Conservation (phyloP, 805 yeast species). For the Zygoascus tannicola region DNA sequence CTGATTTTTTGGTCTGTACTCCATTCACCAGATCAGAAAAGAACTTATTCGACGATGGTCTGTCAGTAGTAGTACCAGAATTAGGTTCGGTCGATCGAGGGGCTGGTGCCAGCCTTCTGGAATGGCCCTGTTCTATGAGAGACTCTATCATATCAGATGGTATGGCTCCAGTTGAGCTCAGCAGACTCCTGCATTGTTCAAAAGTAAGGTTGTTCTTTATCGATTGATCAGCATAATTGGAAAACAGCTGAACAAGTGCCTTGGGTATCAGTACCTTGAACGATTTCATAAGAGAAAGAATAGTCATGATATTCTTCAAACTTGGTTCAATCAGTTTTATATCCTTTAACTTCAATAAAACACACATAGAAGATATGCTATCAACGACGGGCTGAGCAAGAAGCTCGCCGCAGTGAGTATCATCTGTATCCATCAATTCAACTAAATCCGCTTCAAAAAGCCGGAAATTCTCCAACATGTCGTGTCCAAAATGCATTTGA, state of each 20-base stretch:
- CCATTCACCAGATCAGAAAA: too few species aligned
- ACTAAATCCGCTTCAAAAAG: conserved; percentile 31
- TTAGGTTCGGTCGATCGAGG: not conserved
- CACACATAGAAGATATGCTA: conserved; percentile 60
- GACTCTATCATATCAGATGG: not conserved
- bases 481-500: conserved; percentile 66
- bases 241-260: conserved; percentile 45
- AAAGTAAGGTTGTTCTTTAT: conserved; percentile 62
- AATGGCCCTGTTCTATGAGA: not conserved
- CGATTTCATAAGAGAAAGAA: conserved; percentile 23
- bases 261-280: conserved; percentile 41
- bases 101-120: not conserved
- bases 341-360: conserved; percentile 80
- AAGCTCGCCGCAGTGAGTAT: conserved; percentile 20
- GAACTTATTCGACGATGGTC: too few species aligned
- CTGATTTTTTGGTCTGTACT: too few species aligned
- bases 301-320: conserved; percentile 36
- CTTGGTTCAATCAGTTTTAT: conserved; percentile 62
- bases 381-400: conserved; percentile 35
- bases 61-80: too few species aligned
- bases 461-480: conserved; percentile 56
- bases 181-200: conserved; percentile 54
- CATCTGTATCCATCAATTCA: not conserved
- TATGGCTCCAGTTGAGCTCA: conserved; percentile 23
- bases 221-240: conserved; percentile 36